Conservation (phyloP, 2,329 filamentous ascomycete species). For the Metarhizium album region DNA sequence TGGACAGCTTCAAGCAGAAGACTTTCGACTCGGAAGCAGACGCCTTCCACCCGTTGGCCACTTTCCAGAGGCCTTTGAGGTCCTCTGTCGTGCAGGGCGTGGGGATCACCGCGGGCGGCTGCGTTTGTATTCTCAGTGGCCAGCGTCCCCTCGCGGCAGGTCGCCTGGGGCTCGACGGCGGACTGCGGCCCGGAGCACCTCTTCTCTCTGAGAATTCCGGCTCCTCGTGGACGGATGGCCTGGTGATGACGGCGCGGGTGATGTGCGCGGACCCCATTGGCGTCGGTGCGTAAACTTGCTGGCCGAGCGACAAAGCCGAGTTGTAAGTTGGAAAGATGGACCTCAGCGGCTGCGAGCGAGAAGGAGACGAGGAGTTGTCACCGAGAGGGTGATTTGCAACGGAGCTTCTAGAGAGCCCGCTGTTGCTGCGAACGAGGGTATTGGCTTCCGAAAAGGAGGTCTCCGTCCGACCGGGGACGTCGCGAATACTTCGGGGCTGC, state of each 20-base stretch:
- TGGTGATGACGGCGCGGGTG: conserved; percentile 53
- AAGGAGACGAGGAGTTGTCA: conserved; percentile 21
- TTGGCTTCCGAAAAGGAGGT: conserved; percentile 41
- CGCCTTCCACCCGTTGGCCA: conserved; percentile 58
- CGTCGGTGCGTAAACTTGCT: conserved; percentile 61
- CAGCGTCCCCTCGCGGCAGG: conserved; percentile 9
- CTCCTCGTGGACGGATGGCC: conserved; percentile 43
- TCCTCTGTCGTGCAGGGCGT: conserved; percentile 47
- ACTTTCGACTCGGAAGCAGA: conserved; percentile 45
- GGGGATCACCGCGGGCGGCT: conserved; percentile 34
- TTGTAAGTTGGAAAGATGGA: conserved; percentile 74
- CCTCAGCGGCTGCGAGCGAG: conserved; percentile 33
- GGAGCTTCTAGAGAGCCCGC: conserved; percentile 41
- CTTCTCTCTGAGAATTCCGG: conserved; percentile 2
- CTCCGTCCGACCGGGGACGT: conserved; percentile 35
- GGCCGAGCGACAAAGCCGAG: conserved; percentile 51
- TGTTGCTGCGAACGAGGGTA: conserved; percentile 38
- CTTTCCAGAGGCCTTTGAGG: conserved; percentile 56
- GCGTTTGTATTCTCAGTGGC: conserved; percentile 21
- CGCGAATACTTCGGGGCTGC: conserved; percentile 28
- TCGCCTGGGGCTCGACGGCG: conserved; percentile 14
- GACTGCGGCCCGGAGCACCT: conserved; percentile 3
- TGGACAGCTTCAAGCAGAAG: conserved; percentile 47
- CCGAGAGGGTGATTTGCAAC: conserved; percentile 43
- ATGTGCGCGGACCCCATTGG: conserved; percentile 53